These are phyloP conservation scores for Saccharomyces hybrid DNA, from an alignment of 1,139 yeast genomes.

Conservation along the genomic window DNA sequence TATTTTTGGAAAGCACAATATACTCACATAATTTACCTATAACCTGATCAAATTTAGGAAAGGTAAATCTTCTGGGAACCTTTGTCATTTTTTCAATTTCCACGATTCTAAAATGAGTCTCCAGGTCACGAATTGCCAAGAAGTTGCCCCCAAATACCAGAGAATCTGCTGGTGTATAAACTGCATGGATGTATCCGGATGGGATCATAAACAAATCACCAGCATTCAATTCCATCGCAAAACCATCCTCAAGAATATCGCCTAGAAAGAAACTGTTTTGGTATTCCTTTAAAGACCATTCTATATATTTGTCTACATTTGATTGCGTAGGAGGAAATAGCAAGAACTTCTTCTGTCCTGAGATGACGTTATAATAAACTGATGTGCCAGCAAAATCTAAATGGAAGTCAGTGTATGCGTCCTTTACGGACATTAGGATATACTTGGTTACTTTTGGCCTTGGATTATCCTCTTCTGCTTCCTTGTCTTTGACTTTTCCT, in stretches of 20 bases:
- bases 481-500: not conserved
- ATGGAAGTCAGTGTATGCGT: conserved; percentile 84
- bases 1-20: conserved; percentile 7
- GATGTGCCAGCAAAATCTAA: conserved; percentile 90
- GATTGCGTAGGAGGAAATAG: conserved; percentile 68
- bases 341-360: conserved; percentile 66
- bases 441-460: conserved; percentile 75
- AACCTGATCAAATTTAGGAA: conserved; percentile 67
- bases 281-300: conserved; percentile 63
- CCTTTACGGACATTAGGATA: conserved; percentile 76
- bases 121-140: conserved; percentile 55
- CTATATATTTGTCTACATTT: conserved; percentile 55
- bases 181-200: conserved; percentile 92
- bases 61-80: conserved; percentile 70
- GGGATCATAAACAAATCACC: conserved; percentile 83
- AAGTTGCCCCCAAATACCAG: conserved; percentile 85
- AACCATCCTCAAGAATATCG: conserved; percentile 43
- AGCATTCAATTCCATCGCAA: conserved; percentile 52
- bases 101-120: conserved; percentile 54
- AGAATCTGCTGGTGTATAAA: conserved; percentile 73
- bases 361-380: conserved; percentile 75
- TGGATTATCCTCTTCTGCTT: conserved; percentile 20
- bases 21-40: conserved; percentile 33
- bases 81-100: conserved; percentile 58
- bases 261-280: conserved; percentile 56